Evolutionary conservation across 2,329 filamentous ascomycete species (phyloP), one percentile per base, ranked within the genome.

Genomic region (Cyphellophora europaea): DNA sequence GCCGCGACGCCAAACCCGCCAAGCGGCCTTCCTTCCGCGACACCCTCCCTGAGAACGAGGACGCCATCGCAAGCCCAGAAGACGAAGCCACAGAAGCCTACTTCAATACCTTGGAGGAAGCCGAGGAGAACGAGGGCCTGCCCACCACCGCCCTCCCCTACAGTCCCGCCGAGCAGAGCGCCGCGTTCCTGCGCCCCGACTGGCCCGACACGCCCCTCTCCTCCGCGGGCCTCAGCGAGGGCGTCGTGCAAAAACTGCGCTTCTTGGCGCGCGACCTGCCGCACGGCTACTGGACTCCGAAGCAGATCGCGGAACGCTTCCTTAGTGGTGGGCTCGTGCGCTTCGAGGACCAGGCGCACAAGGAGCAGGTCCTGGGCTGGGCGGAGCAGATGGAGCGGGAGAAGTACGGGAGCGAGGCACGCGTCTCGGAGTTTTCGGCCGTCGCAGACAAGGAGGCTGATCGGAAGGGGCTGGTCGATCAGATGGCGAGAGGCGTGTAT

Each of bases 171-270:
- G 21, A 25, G 21, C 21, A 25, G n/a, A 25, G 21, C 21, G 21
- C 43, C 15, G 37, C 43, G 11, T 33, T 37, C 11, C 33, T 50
- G 15, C 45, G 40, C 28, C 36, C 36, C 8, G 48, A 50, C 35
- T 50, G 48, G 48, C 48, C 48, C 6, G 44, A 47, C 37, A 49
- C 44, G 10, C 46, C 48, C 2, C 36, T 48, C 11, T 36, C 37
- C n/a, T 30, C 21, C 14, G 38, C 42, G 5, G 43, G 44, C 6
- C 14, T 49, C 19, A 40, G 38, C 15, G 44, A 48, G 21, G 40
- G 38, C 13, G 41, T 50, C 14, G 41, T 48, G 30, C 46, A 50
- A 23, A 41, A 48, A 28, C 43, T 50, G 19, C 39, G 47, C 23
- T 49, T 42, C 44, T 43, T 49, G 11, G 46, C 48, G 11, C 44